These are phyloP conservation scores for Sanguinoderma infundibulare DNA, from an alignment of 1,284 basidiomycete species.

Conservation along the genomic window DNA sequence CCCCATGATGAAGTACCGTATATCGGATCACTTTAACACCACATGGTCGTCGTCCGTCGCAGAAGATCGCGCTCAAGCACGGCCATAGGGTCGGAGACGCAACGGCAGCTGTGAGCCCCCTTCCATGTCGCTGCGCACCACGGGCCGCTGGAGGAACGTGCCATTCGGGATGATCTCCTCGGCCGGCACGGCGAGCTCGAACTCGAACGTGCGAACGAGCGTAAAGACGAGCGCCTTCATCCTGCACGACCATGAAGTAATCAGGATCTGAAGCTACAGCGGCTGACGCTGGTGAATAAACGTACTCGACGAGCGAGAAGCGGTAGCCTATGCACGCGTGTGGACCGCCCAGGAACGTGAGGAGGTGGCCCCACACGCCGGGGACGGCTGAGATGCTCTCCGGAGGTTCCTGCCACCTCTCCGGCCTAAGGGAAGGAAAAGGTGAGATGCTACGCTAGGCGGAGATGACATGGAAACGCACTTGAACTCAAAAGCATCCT, in stretches of 20 bases:
- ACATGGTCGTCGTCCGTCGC: no score
- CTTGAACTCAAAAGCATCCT: constrained; percentile 57
- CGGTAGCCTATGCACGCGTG: constrained; percentile 71
- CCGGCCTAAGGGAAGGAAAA: constrained; percentile 44
- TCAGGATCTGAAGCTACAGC: not conserved
- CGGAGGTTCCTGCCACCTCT: constrained; percentile 59
- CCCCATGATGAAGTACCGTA: no score
- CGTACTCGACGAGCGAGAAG: constrained; percentile 70
- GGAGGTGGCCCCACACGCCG: constrained; percentile 59
- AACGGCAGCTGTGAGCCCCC: constrained; percentile 26
- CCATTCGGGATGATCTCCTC: constrained; percentile 21
- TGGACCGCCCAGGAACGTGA: constrained; percentile 66
- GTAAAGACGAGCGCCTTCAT: constrained; percentile 62
- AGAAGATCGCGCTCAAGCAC: not conserved
- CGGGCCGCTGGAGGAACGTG: constrained; percentile 24
- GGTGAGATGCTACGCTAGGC: not conserved
- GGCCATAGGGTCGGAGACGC: constrained; percentile 13
- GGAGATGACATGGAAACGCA: constrained; percentile 19
- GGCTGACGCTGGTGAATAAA: not conserved
- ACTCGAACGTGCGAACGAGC: constrained; percentile 59
- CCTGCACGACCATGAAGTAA: constrained; percentile 30
- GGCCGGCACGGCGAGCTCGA: constrained; percentile 51
- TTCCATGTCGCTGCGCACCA: constrained; percentile 14
- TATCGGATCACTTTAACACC: no score
- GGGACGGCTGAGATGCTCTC: constrained; percentile 51